Evolutionary conservation across 257 asterid species (phyloP), one percentile per base, ranked within the genome.

Genomic region (Gynochthodes officinalis): DNA sequence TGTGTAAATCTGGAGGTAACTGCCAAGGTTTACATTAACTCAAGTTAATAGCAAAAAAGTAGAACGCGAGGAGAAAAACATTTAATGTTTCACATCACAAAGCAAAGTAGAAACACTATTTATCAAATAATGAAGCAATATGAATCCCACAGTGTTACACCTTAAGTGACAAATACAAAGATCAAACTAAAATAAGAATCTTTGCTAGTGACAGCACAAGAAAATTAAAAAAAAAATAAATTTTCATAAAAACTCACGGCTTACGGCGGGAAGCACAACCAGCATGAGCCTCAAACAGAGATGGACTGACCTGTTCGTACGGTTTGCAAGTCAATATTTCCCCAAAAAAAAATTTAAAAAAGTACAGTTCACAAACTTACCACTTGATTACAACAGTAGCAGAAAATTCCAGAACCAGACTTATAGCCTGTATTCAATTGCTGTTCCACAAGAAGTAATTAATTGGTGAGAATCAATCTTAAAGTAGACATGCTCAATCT

Each of bases 221-320:
- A n/a, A n/a, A 19, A 44, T 40, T 63, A 61, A 39, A 37, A 19
- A 19, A 49, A 1, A 40, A 21, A 61, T 57, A 30, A 70, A 43
- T 40, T 18, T 54, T 73, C 65, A 52, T n/a, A 68, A 80, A 73
- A 48, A 85, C 98, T 86, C 79, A 92, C 99, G 98, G 99, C 82
- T 92, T 95, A 68, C 97, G 87, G 28, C 96, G 95, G 23, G 98
- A 84, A 78, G 91, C 83, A 74, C 77, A 87, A 71, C 97, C 99
- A 69, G 99, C 99, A 92, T 92, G 99, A 54, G 86, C 86, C 88
- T 95, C 99, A 82, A 95, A 95, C 76, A 77, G 84, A 9, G 99
- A 95, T 33, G 99, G 93, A 75, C 98, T 95, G 76, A 95, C 95
- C 98, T 95, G 86, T 82, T 59, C 46, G 70, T 32, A 67, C 49